Percentiles rank a stretch among this genome's conserved stretches.
Evolutionary conservation across 176 grass and related monocot genomes (phyloP).

Genomic region (Triticum monococcum): DNA sequence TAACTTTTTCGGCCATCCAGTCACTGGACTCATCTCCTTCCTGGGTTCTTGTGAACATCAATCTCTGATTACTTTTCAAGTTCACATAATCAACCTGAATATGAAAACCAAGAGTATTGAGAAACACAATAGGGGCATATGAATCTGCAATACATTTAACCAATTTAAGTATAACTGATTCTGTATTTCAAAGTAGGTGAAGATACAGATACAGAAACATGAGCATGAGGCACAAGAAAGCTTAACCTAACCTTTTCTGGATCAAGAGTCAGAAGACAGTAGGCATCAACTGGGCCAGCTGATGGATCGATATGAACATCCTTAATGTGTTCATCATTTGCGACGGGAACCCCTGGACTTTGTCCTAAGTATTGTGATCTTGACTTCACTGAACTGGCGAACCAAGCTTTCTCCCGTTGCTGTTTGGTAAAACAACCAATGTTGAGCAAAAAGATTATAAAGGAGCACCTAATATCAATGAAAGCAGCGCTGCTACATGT

Average conservation of each 20-base stretch:
- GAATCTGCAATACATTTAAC: too few relatives aligned
- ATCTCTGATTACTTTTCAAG: too few relatives aligned
- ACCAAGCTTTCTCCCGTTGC: constrained; percentile 86
- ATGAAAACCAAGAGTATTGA: too few relatives aligned
- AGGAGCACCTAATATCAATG: background rate
- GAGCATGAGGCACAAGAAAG: too few relatives aligned
- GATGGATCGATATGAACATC: constrained; percentile 58
- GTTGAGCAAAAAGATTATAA: background rate
- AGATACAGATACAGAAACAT: background rate
- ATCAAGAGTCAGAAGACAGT: constrained; percentile 81
- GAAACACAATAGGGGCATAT: too few relatives aligned
- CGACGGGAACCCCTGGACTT: constrained; percentile 55
- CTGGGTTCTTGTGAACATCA: too few relatives aligned
- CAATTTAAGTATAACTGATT: too few relatives aligned
- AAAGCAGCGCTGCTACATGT: too few relatives aligned
- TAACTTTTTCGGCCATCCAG: too few relatives aligned
- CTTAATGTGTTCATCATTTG: constrained; percentile 45
- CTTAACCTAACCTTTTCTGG: constrained; percentile 80
- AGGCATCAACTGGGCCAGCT: constrained; percentile 63
- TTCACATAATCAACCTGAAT: too few relatives aligned
- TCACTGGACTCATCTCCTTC: too few relatives aligned
- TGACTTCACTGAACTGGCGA: constrained; percentile 67
- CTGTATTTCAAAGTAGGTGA: too few relatives aligned
- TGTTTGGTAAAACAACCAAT: constrained; percentile 29
- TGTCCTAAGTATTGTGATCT: constrained; percentile 84